Conservation (phyloP, 305 asterid genomes). For the Fraxinus paxiana region DNA sequence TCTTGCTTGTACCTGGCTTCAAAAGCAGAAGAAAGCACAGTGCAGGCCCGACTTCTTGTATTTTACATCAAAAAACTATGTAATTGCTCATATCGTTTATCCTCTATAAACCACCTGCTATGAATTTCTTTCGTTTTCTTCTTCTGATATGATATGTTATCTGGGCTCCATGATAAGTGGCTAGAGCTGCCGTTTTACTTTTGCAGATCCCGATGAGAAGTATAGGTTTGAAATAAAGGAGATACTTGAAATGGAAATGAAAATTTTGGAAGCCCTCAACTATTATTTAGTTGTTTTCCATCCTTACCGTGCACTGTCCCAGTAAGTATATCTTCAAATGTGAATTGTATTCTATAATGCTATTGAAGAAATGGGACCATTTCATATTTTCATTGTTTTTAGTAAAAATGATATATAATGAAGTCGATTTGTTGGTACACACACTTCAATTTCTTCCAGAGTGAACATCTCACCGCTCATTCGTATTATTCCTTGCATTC, state of each 20-base stretch:
- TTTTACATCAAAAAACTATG: conserved; percentile 78
- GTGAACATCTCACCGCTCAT: neutral
- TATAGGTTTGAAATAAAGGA: conserved; percentile 77
- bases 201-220: conserved; percentile 75
- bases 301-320: conserved; percentile 74
- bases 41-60: conserved; percentile 79
- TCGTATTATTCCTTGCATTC: neutral
- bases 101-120: neutral
- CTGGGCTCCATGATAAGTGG: conserved; percentile 15
- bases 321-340: conserved; percentile 48
- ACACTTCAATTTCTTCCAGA: neutral
- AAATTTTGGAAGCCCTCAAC: conserved; percentile 84
- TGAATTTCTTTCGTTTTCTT: conserved; percentile 3
- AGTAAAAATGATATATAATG: neutral
- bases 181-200: conserved; percentile 19
- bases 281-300: conserved; percentile 86
- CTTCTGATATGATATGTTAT: neutral
- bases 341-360: neutral
- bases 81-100: conserved; percentile 24
- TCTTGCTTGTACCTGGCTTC: conserved; percentile 93
- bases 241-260: conserved; percentile 97
- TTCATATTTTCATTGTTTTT: neutral
- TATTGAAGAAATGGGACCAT: neutral
- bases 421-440: neutral
- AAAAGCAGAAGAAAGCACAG: conserved; percentile 95